Evolutionary conservation across 2,329 filamentous ascomycete species (phyloP), one percentile per base, ranked within the genome.

Genomic region (Clarireedia hainanense): DNA sequence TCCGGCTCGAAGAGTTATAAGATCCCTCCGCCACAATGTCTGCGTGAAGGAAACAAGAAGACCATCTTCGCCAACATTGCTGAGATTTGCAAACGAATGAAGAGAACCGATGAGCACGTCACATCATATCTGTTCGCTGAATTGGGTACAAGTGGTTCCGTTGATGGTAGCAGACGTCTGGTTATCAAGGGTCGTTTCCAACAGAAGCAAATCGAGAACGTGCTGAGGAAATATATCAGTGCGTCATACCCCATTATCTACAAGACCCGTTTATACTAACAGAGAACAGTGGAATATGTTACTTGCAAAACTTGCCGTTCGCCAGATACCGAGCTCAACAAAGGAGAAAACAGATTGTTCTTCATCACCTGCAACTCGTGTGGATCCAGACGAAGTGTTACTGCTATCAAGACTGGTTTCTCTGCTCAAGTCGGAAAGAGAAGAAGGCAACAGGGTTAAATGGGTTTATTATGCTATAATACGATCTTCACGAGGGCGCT

Each of bases 161-260:
- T 96, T 55, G 94, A 96, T 76, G 94, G 92, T 66, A 89, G 83
- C 75, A 85, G 91, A 74, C 86, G 92, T 70, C 75, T 99, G 68
- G 91, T 99, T 70, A 99, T 99, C 82, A 96, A 96, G 81, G 94
- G 94, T 80, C 89, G 94, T 70, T 99, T 99, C 88, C 92, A 97
- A 75, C 92, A 97, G 78, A 96, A 96, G 78, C 92, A 97, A 79
- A 91, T 97, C 70, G 94, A 99, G 79, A 96, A 95, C 75, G 91
- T 97, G 52, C 76, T 97, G 71, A 82, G 92, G 76, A 89, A 92
- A 79, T 96, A 96, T 74, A 96, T 96, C 71, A 88, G 88, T 90
- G 77, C 73, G 84, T 80, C 53, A 24, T 12, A 5, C 36, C 14
- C 4, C 3, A 80, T 78, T 55, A 50, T 30, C n/a, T 7, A 10